Base-by-base conservation (phyloP, 768 basidiomycete genomes). In the Rhodotorula taiwanensis region DNA sequence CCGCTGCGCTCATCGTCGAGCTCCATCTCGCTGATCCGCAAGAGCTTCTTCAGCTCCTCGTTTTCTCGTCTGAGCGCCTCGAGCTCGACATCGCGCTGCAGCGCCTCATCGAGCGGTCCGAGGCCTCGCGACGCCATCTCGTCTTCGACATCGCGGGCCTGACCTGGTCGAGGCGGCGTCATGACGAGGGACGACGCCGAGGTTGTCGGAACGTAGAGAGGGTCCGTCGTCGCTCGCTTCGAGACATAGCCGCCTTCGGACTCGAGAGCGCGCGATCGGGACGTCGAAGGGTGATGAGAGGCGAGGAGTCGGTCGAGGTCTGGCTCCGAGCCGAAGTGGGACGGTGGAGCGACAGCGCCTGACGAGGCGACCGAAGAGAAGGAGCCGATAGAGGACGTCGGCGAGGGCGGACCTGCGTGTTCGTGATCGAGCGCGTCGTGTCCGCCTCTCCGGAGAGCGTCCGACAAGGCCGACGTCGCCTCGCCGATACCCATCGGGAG, bases 31-130 rank as follows among this genome's bases (percentile, higher is more conserved):
- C 31, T 31, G 14, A 98, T 90, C 23, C 82, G 84, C 50, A 99
- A 78, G 76, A 87, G 74, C 71, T 80, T 80, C 53, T 94, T 80
- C 53, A 99, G 77, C 59, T 83, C 81, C 48, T 82, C 81, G 73
- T 99, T 99, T 77, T 98, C 94, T 53, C 78, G 78, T 75, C 86
- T 85, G 47, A 99, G 77, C 52, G 92, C 81, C 15, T 80, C 72
- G 55, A 99, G 89, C 77, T 98, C 95, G 65, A 78, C 77, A 74
- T 98, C 94, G 64, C 95, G 82, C 75, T 90, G 88, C 62, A 86
- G 67, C 4, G 88, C 85, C 89, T 94, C 97, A 75, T 98, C 91
- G 45, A 80, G 78, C 44, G 68, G 67, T 39, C 74, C 72, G n/a
- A 71, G 70, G 20, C 77, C 74, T 7, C 39, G 28, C n/a, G 6